Evolutionary conservation across 176 grass and related monocot species (phyloP).

Genomic region (Carex pumila): DNA sequence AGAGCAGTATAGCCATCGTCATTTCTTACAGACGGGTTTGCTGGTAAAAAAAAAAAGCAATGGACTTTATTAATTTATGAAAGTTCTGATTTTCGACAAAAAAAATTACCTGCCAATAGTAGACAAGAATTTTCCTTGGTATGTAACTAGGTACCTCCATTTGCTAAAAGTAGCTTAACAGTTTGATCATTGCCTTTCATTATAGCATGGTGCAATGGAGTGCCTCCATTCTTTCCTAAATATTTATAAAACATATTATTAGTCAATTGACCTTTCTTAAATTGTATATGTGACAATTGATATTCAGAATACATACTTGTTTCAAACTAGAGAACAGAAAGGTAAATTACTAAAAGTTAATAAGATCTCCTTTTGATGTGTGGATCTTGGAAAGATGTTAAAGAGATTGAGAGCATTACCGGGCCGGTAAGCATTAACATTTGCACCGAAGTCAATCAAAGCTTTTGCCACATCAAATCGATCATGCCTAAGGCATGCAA

Average conservation of each 20-base stretch:
- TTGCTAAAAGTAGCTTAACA: slow-evolving; percentile 67
- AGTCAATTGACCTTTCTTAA: not conserved
- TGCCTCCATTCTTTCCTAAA: slow-evolving; percentile 62
- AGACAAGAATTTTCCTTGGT: not conserved
- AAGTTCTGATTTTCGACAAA: not conserved
- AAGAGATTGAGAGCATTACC: slow-evolving; percentile 29
- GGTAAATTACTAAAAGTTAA: not conserved
- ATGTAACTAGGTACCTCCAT: slow-evolving; percentile 77
- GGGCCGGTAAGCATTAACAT: slow-evolving; percentile 71
- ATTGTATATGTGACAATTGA: not conserved
- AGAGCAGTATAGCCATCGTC: slow-evolving; percentile 82
- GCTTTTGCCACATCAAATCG: slow-evolving; percentile 48
- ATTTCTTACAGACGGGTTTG: slow-evolving; percentile 71
- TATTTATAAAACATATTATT: not conserved
- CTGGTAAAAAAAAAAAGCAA: slow-evolving; percentile 29
- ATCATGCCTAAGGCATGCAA: slow-evolving; percentile 60
- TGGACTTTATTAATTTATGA: not conserved
- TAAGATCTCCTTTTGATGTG: not conserved
- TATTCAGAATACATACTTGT: not conserved
- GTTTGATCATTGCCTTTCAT: slow-evolving; percentile 66
- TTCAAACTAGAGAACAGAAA: not conserved
- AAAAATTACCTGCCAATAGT: not conserved
- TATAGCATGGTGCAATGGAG: slow-evolving; percentile 93
- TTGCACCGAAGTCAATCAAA: slow-evolving; percentile 63
- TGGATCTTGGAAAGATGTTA: not conserved